Conservation (phyloP, 345 rosid genomes). For the Brassica nigra region DNA sequence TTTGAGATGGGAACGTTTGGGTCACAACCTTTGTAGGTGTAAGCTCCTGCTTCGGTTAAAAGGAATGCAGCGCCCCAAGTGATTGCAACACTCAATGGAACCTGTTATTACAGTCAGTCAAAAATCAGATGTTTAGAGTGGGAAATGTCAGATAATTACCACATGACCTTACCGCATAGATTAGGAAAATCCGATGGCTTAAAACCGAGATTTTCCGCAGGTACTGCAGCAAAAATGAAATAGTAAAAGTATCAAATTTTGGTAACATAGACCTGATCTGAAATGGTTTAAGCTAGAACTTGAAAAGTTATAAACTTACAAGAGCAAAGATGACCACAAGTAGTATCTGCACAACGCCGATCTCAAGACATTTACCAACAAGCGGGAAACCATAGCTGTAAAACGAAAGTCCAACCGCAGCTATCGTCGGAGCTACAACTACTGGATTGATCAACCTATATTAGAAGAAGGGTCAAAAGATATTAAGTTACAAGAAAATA, state of each 20-base stretch:
- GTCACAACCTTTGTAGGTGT: conserved; percentile 84
- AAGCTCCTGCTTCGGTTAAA: conserved; percentile 86
- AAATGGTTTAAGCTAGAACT: background rate
- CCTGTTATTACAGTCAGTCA: conserved; percentile 49
- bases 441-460: conserved; percentile 93
- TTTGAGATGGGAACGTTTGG: conserved; percentile 72
- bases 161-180: conserved; percentile 72
- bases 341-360: conserved; percentile 78
- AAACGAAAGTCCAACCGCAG: conserved; percentile 97
- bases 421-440: conserved; percentile 96
- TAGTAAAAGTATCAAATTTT: conserved; percentile 2
- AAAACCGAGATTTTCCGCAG: conserved; percentile 88
- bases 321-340: conserved; percentile 87
- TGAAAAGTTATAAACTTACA: conserved; percentile 52
- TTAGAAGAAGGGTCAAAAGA: conserved; percentile 25
- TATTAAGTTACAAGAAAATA: background rate
- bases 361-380: conserved; percentile 91
- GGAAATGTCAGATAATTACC: background rate
- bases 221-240: conserved; percentile 59
- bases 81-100: conserved; percentile 91
- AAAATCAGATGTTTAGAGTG: background rate
- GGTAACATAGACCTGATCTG: no score
- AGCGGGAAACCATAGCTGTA: conserved; percentile 91
- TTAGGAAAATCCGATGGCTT: conserved; percentile 91
- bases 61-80: conserved; percentile 93